Evolutionary conservation across 805 yeast genomes (phyloP).

Genomic region (Lipomyces spencermartinsiae): DNA sequence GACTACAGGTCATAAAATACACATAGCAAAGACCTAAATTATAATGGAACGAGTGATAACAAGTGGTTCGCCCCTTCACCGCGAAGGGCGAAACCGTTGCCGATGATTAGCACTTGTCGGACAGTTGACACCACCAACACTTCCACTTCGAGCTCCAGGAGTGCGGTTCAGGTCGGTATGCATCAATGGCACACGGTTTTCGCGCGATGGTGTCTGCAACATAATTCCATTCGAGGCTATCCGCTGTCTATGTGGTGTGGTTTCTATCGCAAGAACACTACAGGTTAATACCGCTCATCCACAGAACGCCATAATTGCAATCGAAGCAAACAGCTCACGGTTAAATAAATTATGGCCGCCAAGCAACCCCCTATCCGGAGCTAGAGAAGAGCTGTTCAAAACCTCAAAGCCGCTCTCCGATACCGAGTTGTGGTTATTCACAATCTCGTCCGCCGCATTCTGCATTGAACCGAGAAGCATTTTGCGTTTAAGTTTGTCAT

Average conservation of each 20-base stretch:
- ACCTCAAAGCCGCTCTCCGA: neutral
- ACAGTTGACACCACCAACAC: neutral
- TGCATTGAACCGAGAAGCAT: conserved; percentile 13
- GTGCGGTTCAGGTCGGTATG: neutral
- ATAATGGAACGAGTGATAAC: neutral
- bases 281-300: neutral
- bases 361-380: neutral
- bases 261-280: neutral
- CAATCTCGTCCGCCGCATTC: conserved; percentile 5
- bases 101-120: neutral
- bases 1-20: neutral
- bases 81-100: neutral
- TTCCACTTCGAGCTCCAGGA: conserved; percentile 4
- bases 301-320: neutral
- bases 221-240: neutral
- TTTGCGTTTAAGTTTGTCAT: conserved; percentile 26
- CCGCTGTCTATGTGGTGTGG: conserved; percentile 1
- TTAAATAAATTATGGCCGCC: neutral
- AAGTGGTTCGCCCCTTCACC: neutral
- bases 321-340: neutral
- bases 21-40: neutral
- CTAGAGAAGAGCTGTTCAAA: neutral
- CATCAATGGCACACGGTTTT: conserved; percentile 1
- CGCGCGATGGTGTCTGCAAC: neutral
- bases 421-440: neutral